Evolutionary conservation across 805 yeast genomes (phyloP).

Genomic region (Candida insectalens): DNA sequence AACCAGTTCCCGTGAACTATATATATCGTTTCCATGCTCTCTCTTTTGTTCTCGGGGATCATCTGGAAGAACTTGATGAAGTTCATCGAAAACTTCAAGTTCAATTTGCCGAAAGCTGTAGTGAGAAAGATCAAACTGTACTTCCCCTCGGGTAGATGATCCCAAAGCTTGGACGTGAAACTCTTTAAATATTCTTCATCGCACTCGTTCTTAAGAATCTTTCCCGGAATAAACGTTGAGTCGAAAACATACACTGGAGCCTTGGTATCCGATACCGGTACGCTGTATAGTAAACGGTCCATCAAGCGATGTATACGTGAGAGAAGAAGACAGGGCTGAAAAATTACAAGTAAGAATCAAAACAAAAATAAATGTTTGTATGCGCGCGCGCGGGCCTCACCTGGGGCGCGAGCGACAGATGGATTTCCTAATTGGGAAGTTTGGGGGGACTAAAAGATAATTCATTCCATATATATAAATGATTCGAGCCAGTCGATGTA

Average conservation of each 20-base stretch:
- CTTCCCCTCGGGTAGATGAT: constrained; percentile 44
- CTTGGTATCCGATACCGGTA: constrained; percentile 55
- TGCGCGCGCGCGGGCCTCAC: no score
- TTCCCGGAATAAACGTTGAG: constrained; percentile 66
- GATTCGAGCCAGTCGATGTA: no score
- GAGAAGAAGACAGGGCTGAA: no score
- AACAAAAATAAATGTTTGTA: neutral
- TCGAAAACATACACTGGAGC: constrained; percentile 78
- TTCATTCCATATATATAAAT: no score
- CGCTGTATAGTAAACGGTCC: no score
- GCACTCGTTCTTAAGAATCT: constrained; percentile 23
- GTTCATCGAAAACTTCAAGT: constrained; percentile 20
- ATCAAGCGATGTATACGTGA: no score
- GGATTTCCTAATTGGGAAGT: no score
- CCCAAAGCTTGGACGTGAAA: constrained; percentile 47
- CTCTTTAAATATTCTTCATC: constrained; percentile 31
- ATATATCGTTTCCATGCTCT: constrained; percentile 50
- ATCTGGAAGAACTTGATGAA: constrained; percentile 36
- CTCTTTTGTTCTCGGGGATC: constrained; percentile 47
- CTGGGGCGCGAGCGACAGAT: no score
- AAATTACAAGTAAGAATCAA: no score
- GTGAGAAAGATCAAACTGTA: constrained; percentile 71
- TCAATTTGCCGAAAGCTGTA: constrained; percentile 55
- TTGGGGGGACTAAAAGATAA: no score
- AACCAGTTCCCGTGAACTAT: constrained; percentile 91